phyloP scores from a whole-genome alignment of 2,329 filamentous ascomycete species.

The Fusarium sp. region DNA sequence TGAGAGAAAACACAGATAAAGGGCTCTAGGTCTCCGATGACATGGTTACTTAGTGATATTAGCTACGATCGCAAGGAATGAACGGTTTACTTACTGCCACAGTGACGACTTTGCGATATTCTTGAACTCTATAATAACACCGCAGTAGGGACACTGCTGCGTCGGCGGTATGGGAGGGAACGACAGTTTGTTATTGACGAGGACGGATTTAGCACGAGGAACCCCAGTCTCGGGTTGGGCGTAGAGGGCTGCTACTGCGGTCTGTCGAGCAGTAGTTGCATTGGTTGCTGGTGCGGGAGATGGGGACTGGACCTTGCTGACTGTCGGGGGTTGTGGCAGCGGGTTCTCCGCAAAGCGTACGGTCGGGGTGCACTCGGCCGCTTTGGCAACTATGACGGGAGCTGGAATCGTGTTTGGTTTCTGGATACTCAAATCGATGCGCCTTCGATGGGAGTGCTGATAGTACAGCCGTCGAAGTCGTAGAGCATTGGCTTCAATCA shows the following conservation, averaged over 20 bases:
- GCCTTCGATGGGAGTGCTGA: not conserved
- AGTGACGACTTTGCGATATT: not conserved
- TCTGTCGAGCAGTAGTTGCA: not conserved
- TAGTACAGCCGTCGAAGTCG: not conserved
- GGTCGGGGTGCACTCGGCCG: too few relatives aligned
- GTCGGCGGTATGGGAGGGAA: not conserved
- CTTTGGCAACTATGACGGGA: not conserved
- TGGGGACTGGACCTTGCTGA: not conserved
- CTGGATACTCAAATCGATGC: not conserved
- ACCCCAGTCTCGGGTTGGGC: not conserved
- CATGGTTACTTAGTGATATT: not conserved
- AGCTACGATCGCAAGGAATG: not conserved
- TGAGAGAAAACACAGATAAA: not conserved
- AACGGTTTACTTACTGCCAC: not conserved
- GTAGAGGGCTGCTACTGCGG: not conserved
- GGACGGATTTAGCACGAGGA: not conserved
- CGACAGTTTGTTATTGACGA: not conserved
- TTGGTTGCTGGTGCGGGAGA: not conserved
- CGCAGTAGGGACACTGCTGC: slow-evolving; percentile 1
- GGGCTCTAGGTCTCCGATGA: slow-evolving; percentile 1
- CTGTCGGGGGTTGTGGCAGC: accelerated
- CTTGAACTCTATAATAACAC: not conserved
- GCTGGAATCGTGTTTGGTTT: accelerated
- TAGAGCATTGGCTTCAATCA: not conserved
- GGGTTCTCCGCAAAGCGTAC: not conserved